These are phyloP conservation scores for Canna indica DNA, from an alignment of 176 grass and related monocot species.

Conservation along the genomic window DNA sequence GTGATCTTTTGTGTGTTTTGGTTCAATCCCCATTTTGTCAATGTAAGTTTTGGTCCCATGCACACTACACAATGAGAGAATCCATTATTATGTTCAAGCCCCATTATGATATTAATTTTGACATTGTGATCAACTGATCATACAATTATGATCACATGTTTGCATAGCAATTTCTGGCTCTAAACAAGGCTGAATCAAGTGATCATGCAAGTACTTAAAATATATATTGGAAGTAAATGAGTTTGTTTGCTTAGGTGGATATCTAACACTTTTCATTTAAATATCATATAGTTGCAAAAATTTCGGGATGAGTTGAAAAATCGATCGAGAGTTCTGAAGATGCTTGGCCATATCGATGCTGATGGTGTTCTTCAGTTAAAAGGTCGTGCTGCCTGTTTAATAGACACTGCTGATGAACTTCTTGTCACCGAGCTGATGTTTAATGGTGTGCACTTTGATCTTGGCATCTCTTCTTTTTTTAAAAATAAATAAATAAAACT, in stretches of 20 bases:
- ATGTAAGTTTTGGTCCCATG: no score
- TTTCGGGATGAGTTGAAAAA: conserved; percentile 95
- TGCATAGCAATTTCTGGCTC: no score
- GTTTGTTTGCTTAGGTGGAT: neutral
- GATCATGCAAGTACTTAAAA: neutral
- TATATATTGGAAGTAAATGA: neutral
- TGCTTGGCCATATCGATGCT: conserved; percentile 88
- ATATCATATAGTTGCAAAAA: conserved; percentile 74
- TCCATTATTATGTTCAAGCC: no score
- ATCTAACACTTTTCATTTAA: neutral
- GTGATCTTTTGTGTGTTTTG: conserved; percentile 6
- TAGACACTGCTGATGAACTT: conserved; percentile 92
- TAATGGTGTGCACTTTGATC: conserved; percentile 39
- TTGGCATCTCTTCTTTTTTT: conserved; percentile 3
- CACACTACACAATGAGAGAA: no score
- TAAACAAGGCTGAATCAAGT: no score
- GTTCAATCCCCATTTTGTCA: no score
- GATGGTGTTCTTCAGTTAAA: conserved; percentile 96
- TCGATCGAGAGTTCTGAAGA: conserved; percentile 81
- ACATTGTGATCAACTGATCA: no score
- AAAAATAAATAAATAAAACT: no score
- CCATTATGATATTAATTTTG: no score
- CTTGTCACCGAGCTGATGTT: conserved; percentile 99
- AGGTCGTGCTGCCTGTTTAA: conserved; percentile 92
- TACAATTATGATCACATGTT: no score